Conservation (phyloP, 2,329 filamentous ascomycete species). For the Grosmannia huntii region DNA sequence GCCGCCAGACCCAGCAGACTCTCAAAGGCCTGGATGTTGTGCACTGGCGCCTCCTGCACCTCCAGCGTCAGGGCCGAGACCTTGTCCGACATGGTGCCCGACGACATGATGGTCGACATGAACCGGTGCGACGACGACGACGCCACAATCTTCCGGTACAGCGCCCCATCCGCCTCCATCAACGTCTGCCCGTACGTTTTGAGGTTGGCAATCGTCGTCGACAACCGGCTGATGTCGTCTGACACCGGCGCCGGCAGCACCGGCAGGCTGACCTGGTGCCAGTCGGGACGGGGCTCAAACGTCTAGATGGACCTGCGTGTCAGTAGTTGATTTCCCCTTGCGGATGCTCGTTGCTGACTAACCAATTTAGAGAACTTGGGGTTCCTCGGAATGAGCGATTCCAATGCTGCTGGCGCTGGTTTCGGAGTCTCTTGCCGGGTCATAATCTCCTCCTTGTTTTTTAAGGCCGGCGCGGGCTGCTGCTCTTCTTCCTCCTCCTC, state of each 20-base stretch:
- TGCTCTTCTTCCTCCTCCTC: slow-evolving; percentile 21
- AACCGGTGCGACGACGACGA: slow-evolving; percentile 88
- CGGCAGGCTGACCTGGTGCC: slow-evolving; percentile 34
- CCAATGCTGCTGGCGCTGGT: neutral
- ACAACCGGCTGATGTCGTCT: slow-evolving; percentile 31
- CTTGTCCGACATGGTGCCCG: slow-evolving; percentile 92
- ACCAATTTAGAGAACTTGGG: slow-evolving; percentile 23
- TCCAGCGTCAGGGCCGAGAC: slow-evolving; percentile 89
- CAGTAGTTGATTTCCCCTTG: neutral
- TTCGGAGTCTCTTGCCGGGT: slow-evolving; percentile 18
- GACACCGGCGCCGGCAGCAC: slow-evolving; percentile 29
- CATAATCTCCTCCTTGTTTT: slow-evolving; percentile 23
- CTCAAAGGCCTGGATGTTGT: slow-evolving; percentile 83
- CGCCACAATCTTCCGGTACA: slow-evolving; percentile 61
- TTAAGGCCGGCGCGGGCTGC: slow-evolving; percentile 24
- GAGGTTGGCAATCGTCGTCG: slow-evolving; percentile 33
- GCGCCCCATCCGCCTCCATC: slow-evolving; percentile 62
- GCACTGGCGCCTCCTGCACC: slow-evolving; percentile 89
- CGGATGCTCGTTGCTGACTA: slow-evolving; percentile 19
- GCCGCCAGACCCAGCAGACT: slow-evolving; percentile 69
- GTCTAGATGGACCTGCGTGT: slow-evolving; percentile 22
- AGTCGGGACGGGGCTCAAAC: slow-evolving; percentile 45
- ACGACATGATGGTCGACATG: slow-evolving; percentile 91
- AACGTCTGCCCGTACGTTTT: slow-evolving; percentile 62
- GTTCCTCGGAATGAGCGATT: slow-evolving; percentile 11